phyloP scores from a whole-genome alignment of 106 monocot species.

The Iris macrosiphon region DNA sequence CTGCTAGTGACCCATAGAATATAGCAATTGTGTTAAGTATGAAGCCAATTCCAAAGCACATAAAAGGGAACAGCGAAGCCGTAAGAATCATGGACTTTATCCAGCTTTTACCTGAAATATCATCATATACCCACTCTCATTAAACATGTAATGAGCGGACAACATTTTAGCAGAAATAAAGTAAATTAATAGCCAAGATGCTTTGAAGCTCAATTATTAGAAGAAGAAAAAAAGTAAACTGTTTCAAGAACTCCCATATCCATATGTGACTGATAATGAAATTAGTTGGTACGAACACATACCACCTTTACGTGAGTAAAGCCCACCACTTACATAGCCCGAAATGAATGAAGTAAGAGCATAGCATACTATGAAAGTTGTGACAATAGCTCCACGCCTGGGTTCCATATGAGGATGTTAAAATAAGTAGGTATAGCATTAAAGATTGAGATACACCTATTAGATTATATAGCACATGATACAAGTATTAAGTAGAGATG shows the following conservation, averaged over 20 bases:
- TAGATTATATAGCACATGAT: neutral
- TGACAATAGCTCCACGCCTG: slow-evolving; percentile 85
- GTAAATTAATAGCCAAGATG: no score
- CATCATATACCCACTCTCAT: no score
- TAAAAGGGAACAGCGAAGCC: slow-evolving; percentile 44
- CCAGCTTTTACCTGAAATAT: slow-evolving; percentile 76
- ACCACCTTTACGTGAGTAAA: slow-evolving; percentile 91
- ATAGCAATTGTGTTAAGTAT: slow-evolving; percentile 49
- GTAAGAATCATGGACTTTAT: slow-evolving; percentile 52
- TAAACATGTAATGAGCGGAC: no score
- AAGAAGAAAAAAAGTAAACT: no score
- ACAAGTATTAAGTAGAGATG: neutral
- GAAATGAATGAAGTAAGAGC: slow-evolving; percentile 97
- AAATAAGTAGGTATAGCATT: neutral
- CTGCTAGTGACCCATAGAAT: slow-evolving; percentile 47
- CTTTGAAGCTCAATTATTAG: no score
- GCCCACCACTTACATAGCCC: slow-evolving; percentile 88
- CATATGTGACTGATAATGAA: no score
- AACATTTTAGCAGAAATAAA: no score
- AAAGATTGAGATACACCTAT: neutral
- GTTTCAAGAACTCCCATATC: no score
- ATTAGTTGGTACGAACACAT: slow-evolving; percentile 16
- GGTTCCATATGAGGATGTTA: neutral
- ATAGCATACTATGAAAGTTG: slow-evolving; percentile 93
- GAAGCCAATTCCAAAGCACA: slow-evolving; percentile 59